These are phyloP conservation scores for Elongisporangium anandrum DNA, from an alignment of 352 stramenopile genomes.

Conservation along the genomic window DNA sequence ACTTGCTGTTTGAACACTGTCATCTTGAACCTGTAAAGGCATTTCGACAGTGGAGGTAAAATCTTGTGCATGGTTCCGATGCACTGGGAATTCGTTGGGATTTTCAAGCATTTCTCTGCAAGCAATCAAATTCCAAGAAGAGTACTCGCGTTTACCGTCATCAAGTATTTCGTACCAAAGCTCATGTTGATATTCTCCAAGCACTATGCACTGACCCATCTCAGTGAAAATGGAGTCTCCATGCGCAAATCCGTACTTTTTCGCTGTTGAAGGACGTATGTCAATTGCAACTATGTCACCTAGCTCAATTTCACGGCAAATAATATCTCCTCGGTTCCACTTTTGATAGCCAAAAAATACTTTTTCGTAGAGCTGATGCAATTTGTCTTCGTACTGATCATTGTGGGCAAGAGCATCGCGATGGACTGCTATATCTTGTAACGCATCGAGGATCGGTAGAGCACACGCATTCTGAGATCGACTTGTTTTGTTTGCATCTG, in stretches of 20 bases:
- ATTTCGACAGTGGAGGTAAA: not conserved
- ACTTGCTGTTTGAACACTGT: not conserved
- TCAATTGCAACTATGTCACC: slow-evolving; percentile 33
- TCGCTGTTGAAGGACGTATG: slow-evolving; percentile 13
- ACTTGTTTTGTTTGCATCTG: slow-evolving; percentile 4
- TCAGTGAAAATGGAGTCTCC: slow-evolving; percentile 61
- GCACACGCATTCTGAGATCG: slow-evolving; percentile 35
- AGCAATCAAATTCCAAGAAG: slow-evolving; percentile 42
- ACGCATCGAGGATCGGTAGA: slow-evolving; percentile 21
- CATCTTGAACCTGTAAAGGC: not conserved
- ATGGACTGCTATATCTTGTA: slow-evolving; percentile 26
- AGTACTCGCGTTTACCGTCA: slow-evolving; percentile 10
- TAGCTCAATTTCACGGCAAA: slow-evolving; percentile 30
- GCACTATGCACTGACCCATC: slow-evolving; percentile 49
- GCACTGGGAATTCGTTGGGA: slow-evolving; percentile 40
- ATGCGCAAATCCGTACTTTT: slow-evolving; percentile 32
- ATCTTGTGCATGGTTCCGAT: slow-evolving; percentile 12
- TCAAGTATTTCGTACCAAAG: slow-evolving; percentile 60
- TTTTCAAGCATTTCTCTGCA: slow-evolving; percentile 43
- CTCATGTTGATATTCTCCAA: slow-evolving; percentile 57
- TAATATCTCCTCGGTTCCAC: slow-evolving; percentile 19
- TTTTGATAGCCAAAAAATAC: slow-evolving; percentile 19
- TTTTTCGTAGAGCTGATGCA: slow-evolving; percentile 14
- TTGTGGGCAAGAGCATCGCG: not conserved
- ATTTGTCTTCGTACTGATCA: not conserved